These are phyloP conservation scores for Carpinus viminea DNA, from an alignment of 306 rosid species.

Conservation along the genomic window DNA sequence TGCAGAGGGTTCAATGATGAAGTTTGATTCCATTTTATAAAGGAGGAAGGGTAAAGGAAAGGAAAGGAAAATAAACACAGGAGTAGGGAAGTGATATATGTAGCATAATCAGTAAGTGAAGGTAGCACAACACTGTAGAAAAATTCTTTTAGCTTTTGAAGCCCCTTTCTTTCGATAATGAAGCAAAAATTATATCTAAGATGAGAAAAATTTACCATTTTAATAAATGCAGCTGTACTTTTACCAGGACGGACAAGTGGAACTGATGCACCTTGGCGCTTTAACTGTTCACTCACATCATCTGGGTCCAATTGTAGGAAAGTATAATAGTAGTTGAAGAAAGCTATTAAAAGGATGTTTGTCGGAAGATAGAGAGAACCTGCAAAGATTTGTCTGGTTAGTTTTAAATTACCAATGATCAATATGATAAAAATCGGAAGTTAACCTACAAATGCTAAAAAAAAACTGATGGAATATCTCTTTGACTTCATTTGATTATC, in stretches of 20 bases:
- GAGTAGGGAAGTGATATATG: background rate
- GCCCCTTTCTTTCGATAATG: background rate
- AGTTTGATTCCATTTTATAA: background rate
- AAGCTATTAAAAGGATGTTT: constrained; percentile 84
- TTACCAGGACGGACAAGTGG: constrained; percentile 92
- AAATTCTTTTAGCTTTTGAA: background rate
- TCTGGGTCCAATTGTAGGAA: constrained; percentile 96
- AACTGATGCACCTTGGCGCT: constrained; percentile 96
- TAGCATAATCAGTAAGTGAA: background rate
- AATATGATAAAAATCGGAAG: background rate
- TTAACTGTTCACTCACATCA: constrained; percentile 92
- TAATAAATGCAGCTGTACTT: constrained; percentile 80
- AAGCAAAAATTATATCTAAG: constrained; percentile 5
- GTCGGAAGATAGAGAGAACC: constrained; percentile 91
- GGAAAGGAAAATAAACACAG: background rate
- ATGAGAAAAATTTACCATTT: constrained; percentile 56
- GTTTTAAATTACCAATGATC: constrained; percentile 10
- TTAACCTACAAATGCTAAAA: background rate
- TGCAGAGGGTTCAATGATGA: background rate
- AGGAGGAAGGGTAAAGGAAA: background rate
- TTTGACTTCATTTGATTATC: background rate
- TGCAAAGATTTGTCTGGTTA: constrained; percentile 39
- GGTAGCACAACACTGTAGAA: background rate
- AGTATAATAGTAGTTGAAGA: constrained; percentile 98
- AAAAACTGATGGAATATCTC: background rate